A percentile compares a stretch with the other conserved stretches of the same genome.
Conservation (phyloP, 352 stramenopile species). For the Globisporangium uncinulatum region DNA sequence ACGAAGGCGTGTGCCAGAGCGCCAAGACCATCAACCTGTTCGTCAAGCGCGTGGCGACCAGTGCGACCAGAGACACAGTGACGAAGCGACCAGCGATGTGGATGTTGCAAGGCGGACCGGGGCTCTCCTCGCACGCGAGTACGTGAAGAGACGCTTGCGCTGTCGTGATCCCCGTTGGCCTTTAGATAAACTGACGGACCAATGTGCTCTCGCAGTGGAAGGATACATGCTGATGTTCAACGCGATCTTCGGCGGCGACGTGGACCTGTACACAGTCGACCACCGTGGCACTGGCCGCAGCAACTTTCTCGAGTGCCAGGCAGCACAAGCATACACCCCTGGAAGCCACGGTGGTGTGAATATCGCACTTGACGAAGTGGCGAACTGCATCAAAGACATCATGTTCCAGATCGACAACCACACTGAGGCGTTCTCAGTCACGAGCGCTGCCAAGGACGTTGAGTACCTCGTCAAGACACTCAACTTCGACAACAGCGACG, state of each 20-base stretch:
- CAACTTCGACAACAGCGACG: conserved; percentile 5
- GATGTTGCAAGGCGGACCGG: conserved; percentile 28
- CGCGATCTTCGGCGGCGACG: conserved; percentile 6
- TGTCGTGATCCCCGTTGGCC: not conserved
- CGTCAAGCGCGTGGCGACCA: conserved; percentile 15
- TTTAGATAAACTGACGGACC: not conserved
- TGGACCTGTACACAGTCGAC: conserved; percentile 47
- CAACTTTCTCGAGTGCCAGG: conserved; percentile 31
- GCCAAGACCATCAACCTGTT: conserved; percentile 24
- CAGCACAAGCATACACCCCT: conserved; percentile 21
- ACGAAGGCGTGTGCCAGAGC: conserved; percentile 16
- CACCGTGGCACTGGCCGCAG: conserved; percentile 47
- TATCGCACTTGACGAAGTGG: conserved; percentile 20
- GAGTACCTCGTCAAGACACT: conserved; percentile 19
- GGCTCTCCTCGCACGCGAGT: conserved; percentile 16
- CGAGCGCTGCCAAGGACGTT: conserved; percentile 34
- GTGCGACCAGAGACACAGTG: not conserved
- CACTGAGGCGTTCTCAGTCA: conserved; percentile 30
- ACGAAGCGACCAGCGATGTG: conserved; percentile 11
- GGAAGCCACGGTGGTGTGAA: conserved; percentile 16
- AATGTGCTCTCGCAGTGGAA: conserved; percentile 19
- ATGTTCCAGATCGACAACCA: conserved; percentile 31
- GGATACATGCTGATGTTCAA: conserved; percentile 15
- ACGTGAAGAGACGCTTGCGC: not conserved
- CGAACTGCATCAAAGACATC: conserved; percentile 27